Base-by-base conservation (phyloP, 148 eudicot species). In the Arbutus unedo region DNA sequence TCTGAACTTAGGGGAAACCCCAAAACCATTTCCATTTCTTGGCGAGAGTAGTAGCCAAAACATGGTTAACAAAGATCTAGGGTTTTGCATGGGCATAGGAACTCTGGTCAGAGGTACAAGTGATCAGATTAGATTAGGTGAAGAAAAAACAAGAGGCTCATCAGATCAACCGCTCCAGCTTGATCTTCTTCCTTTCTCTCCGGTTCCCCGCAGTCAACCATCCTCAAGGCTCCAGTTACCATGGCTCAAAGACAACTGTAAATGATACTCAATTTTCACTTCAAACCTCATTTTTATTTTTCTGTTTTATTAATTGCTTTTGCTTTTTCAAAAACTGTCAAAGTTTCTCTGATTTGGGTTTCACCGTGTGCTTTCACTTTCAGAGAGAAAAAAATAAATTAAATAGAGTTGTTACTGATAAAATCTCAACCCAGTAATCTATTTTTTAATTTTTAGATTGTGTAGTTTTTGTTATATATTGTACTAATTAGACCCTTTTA, bases 51-150 rank as follows among this genome's bases (percentile, higher is more conserved):
- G 3, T 19, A 19, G 81, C 21, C 79, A 81, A 70, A 83, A 74
- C 66, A 74, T 41, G 49, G 14, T 11, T n/a, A 45, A 80, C 19
- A 81, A 85, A 16, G 88, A 85, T 62, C 44, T 81, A 81, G 89
- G 91, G 74, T 86, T 88, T 75, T 88, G 91, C 91, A 86, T 88
- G 89, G 88, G 57, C 45, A 51, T 83, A 80, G 85, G 79, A 31
- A 57, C 45, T 66, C 44, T 50, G 55, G n/a, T 48, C 72, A 77
- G 38, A 54, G 38, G 3, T 23, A 25, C 44, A 76, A 51, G 44
- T 21, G 59, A 51, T 51, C 78, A 15, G 19, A 57, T 21, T 9
- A 14, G 70, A 79, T 21, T 21, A 60, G 41, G 18, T 8, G 56
- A 82, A 4, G 72, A 74, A 55, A n/a, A 50, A 7, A 74, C 45